Evolutionary conservation across 2,329 filamentous ascomycete species (phyloP).

Genomic region (Colletotrichum chlorophyti): DNA sequence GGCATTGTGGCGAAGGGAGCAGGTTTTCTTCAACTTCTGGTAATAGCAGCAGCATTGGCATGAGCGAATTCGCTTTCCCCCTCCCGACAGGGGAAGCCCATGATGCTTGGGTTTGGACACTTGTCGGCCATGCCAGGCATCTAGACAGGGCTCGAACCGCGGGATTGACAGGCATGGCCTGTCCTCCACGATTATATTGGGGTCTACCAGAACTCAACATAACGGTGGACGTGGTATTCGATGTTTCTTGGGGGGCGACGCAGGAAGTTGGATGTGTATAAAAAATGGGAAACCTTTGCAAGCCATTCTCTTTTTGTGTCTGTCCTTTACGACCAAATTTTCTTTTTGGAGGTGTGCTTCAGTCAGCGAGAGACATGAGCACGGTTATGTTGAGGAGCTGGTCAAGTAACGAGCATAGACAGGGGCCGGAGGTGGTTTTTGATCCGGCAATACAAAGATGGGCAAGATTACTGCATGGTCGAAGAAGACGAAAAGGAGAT

Average conservation of each 20-base stretch:
- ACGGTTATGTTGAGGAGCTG: slow-evolving; percentile 5
- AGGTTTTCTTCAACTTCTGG: slow-evolving; percentile 27
- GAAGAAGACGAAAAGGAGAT: slow-evolving; percentile 9
- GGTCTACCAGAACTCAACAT: not conserved
- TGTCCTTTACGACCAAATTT: slow-evolving; percentile 24
- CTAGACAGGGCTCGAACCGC: slow-evolving; percentile 1
- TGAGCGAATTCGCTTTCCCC: slow-evolving; percentile 2
- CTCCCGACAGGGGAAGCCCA: not conserved
- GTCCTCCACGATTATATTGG: no score
- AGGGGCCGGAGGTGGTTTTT: slow-evolving; percentile 22
- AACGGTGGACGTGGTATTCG: not conserved
- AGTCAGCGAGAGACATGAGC: slow-evolving; percentile 3
- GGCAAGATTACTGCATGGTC: slow-evolving; percentile 26
- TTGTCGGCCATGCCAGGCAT: not conserved
- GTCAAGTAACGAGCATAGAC: slow-evolving; percentile 32
- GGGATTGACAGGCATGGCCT: not conserved
- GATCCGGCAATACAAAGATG: slow-evolving; percentile 29
- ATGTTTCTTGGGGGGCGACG: slow-evolving; percentile 12
- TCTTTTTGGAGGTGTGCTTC: no score
- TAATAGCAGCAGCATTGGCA: slow-evolving; percentile 30
- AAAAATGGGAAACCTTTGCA: slow-evolving; percentile 14
- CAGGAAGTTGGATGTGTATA: slow-evolving; percentile 28
- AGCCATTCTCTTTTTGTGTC: slow-evolving; percentile 25
- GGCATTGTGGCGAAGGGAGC: slow-evolving; percentile 24
- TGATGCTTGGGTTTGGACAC: slow-evolving; percentile 21